A percentile compares a stretch with the other conserved stretches of the same genome.
These are phyloP conservation scores for Rhizoclosmatium globosum DNA, from an alignment of 192 early-diverging fungal genomes.

Conservation along the genomic window DNA sequence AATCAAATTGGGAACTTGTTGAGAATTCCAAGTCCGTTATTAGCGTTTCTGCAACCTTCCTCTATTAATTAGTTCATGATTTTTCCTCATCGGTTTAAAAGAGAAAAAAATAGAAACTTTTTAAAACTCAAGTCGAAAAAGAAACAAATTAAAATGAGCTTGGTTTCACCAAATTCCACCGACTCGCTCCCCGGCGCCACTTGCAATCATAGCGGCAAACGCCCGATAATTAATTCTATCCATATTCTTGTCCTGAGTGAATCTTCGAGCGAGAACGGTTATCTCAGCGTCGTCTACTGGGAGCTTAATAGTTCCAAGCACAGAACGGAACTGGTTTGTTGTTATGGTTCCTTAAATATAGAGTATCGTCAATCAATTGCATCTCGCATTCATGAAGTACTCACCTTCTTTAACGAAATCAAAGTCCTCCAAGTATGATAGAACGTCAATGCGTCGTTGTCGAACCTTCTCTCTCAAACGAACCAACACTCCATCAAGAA, in stretches of 20 bases:
- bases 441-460: conserved; percentile 51
- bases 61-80: not conserved
- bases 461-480: conserved; percentile 43
- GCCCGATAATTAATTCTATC: conserved; percentile 58
- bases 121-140: not conserved
- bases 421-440: conserved; percentile 59
- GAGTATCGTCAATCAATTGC: not conserved
- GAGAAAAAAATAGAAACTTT: not conserved
- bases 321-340: conserved; percentile 60
- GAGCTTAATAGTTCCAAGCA: conserved; percentile 49
- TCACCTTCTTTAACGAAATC: conserved; percentile 63
- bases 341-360: conserved; percentile 56
- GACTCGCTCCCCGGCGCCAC: not conserved
- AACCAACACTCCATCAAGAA: conserved; percentile 42
- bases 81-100: not conserved
- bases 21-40: not conserved
- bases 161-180: conserved; percentile 5
- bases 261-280: conserved; percentile 46
- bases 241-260: conserved; percentile 44
- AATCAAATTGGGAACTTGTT: not conserved
- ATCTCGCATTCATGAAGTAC: not conserved
- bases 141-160: not conserved
- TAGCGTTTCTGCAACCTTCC: not conserved
- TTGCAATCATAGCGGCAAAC: conserved; percentile 32
- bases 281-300: conserved; percentile 56